These are phyloP conservation scores for Hymenoscyphus linearis DNA, from an alignment of 2,329 filamentous ascomycete species.

Conservation along the genomic window DNA sequence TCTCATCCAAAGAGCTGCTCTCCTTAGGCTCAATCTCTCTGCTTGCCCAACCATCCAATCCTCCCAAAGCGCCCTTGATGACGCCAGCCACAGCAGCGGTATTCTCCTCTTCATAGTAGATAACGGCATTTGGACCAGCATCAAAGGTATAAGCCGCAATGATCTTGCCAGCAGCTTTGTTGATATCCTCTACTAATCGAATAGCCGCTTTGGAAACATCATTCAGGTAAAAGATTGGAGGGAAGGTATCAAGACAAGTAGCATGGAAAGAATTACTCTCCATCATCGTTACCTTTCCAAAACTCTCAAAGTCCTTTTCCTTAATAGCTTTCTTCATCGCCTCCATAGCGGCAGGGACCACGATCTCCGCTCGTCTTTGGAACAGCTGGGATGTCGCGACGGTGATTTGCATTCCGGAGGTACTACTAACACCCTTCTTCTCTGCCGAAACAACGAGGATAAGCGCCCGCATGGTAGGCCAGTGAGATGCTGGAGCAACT, in stretches of 20 bases:
- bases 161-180: conserved; percentile 68
- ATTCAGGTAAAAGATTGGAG: conserved; percentile 98
- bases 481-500: conserved; percentile 83
- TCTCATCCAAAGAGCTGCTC: conserved; percentile 56
- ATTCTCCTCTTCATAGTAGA: conserved; percentile 88
- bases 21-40: conserved; percentile 46
- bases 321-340: conserved; percentile 79
- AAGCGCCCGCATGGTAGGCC: conserved; percentile 90
- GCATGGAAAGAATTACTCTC: conserved; percentile 98
- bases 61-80: conserved; percentile 62
- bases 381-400: conserved; percentile 90
- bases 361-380: conserved; percentile 62
- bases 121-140: conserved; percentile 91
- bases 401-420: conserved; percentile 94
- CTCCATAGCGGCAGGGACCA: conserved; percentile 79
- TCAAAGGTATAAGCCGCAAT: conserved; percentile 97
- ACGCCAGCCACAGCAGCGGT: conserved; percentile 67
- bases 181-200: conserved; percentile 83
- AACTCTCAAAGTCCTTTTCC: conserved; percentile 74
- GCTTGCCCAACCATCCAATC: conserved; percentile 67
- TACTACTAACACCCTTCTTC: conserved; percentile 93
- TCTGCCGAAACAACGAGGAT: conserved; percentile 87
- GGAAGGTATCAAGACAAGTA: conserved; percentile 88
- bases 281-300: conserved; percentile 89
- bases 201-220: conserved; percentile 86